Percentiles rank a stretch among this genome's conserved stretches.
Conservation (phyloP, 345 rosid genomes). For the Trapa incisa region DNA sequence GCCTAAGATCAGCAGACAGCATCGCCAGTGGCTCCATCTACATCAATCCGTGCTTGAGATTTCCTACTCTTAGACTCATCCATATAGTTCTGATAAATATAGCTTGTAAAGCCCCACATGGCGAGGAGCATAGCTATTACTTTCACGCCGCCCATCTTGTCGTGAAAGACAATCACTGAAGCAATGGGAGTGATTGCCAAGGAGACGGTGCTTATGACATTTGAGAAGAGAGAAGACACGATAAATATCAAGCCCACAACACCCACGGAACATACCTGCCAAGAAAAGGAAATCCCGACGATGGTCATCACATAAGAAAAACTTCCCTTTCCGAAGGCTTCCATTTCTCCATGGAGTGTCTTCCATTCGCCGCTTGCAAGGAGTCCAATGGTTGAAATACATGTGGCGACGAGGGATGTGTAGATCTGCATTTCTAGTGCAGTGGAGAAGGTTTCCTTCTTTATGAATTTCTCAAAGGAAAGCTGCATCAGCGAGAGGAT, state of each 20-base stretch:
- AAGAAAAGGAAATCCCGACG: constrained; percentile 40
- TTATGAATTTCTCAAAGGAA: constrained; percentile 52
- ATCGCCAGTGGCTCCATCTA: constrained; percentile 7
- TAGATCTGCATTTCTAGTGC: constrained; percentile 59
- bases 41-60: constrained; percentile 5
- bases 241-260: constrained; percentile 57
- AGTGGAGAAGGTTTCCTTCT: constrained; percentile 35
- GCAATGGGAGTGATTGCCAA: constrained; percentile 51
- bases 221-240: constrained; percentile 65
- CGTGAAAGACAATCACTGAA: constrained; percentile 42
- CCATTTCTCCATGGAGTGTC: constrained; percentile 43
- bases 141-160: constrained; percentile 55
- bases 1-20: constrained; percentile 10
- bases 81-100: constrained; percentile 45
- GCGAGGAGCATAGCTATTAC: constrained; percentile 54
- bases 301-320: constrained; percentile 43
- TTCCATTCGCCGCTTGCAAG: constrained; percentile 68
- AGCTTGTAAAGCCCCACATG: constrained; percentile 46
- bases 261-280: constrained; percentile 66
- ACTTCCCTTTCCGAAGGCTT: constrained; percentile 26
- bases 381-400: constrained; percentile 28
- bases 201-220: constrained; percentile 50
- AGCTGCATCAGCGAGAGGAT: constrained; percentile 71
- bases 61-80: constrained; percentile 38
- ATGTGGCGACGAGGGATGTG: constrained; percentile 35